Conservation (phyloP, 2,329 filamentous ascomycete species). For the Ceratocystis cacaofunesta region DNA sequence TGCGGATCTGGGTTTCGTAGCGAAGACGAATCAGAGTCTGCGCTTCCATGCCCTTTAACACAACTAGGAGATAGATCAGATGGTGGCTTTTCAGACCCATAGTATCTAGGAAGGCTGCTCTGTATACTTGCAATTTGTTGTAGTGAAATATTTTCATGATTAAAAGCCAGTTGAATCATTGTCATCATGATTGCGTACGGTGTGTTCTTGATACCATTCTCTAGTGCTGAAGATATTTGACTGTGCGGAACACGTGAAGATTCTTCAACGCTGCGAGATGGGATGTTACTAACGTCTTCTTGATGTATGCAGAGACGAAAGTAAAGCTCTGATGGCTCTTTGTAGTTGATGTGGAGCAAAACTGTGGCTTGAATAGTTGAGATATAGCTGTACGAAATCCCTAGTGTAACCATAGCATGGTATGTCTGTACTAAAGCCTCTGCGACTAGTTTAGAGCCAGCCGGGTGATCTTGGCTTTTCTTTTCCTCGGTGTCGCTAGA, state of each 20-base stretch:
- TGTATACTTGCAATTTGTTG: background rate
- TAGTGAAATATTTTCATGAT: background rate
- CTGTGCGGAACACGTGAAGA: accelerated
- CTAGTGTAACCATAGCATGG: background rate
- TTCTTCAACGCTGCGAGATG: background rate
- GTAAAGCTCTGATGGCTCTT: background rate
- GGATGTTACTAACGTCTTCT: background rate
- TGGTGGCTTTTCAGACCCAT: background rate
- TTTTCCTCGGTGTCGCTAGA: too few species aligned
- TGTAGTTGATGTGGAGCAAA: background rate
- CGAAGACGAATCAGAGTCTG: background rate
- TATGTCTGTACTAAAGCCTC: background rate
- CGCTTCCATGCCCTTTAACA: background rate
- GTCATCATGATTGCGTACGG: background rate
- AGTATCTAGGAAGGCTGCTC: background rate
- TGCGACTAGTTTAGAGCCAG: background rate
- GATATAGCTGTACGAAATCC: background rate
- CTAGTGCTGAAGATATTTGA: background rate
- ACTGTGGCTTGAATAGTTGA: background rate
- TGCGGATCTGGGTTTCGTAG: too few species aligned
- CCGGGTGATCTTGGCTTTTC: background rate
- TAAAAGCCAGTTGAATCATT: background rate
- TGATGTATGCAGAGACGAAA: background rate
- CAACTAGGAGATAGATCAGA: background rate
- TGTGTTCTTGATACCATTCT: background rate